Base-by-base conservation (phyloP, 2,329 filamentous ascomycete genomes). In the Aureobasidium leucospermi region DNA sequence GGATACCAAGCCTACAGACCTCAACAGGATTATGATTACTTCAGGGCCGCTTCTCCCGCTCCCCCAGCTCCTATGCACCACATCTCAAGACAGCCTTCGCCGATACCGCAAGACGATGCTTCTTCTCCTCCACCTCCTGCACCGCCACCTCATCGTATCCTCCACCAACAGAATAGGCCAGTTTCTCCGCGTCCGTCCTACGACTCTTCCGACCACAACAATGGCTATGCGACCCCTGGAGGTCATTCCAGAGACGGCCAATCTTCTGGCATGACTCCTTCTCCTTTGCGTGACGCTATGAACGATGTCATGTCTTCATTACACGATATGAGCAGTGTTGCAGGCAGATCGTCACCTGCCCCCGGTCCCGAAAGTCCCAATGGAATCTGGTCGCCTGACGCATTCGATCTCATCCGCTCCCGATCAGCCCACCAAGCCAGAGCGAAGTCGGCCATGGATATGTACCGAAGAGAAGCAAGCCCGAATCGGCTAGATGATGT, bases 241-340 rank as follows among this genome's bases (percentile, higher is more conserved):
- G 79, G 73, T 63, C 78, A 79, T 6, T 89, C 88, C 1, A 86
- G 87, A 0, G 79, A 77, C 38, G 86, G 86, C 2, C 84, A 84
- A 4, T 91, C 90, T 5, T 85, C 88, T 1, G 83, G 83, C 29
- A 72, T 71, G 68, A 99, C 94, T 0, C 94, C 94, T 1, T 97
- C 94, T 2, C 94, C 94, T 0, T 77, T 99, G 3, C 83, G 94
- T 61, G 90, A 92, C 71, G 94, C 94, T 1, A 99, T 99, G 91
- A 93, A 97, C 69, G 93, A 95, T 72, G 92, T 99, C 4, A 96
- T 97, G 85, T 90, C 94, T 65, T 95, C 94, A 59, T 75, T 99
- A 45, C 87, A 96, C 69, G 91, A 92, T 62, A 89, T 99, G 79
- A 87, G 87, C 16, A 78, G 86, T 29, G 66, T 78, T 82, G 43